phyloP scores from a whole-genome alignment of 371 early-diverging fungal genomes.

The Fennellomyces sp. region DNA sequence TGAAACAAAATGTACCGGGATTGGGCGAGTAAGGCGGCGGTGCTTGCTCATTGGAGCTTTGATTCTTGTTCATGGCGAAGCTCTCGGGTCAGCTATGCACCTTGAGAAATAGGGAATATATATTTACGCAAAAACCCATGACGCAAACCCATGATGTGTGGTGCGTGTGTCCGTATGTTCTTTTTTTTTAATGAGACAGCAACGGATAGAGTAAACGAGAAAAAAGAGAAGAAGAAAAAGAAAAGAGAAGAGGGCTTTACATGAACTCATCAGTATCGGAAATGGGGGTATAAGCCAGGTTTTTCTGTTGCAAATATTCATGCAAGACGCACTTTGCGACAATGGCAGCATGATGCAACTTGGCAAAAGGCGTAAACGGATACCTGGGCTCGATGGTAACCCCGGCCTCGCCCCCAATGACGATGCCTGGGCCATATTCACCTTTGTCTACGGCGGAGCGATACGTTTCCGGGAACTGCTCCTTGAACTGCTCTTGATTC shows the following conservation, averaged over 20 bases:
- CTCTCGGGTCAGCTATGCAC: too few species aligned
- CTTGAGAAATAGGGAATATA: too few species aligned
- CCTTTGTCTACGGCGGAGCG: slow-evolving; percentile 28
- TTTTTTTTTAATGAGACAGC: background rate
- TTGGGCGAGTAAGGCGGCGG: too few species aligned
- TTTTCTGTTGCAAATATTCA: slow-evolving; percentile 25
- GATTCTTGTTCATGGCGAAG: too few species aligned
- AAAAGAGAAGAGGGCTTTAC: slow-evolving; percentile 9
- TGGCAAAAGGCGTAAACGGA: slow-evolving; percentile 32
- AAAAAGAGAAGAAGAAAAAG: background rate
- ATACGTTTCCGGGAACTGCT: slow-evolving; percentile 28
- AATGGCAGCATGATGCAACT: slow-evolving; percentile 45
- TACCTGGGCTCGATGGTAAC: slow-evolving; percentile 29
- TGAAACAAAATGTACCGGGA: too few species aligned
- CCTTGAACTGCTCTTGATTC: slow-evolving; percentile 15
- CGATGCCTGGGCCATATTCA: slow-evolving; percentile 31
- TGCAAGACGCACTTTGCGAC: slow-evolving; percentile 33
- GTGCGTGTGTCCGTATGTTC: too few species aligned
- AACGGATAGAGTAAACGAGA: background rate
- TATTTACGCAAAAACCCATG: too few species aligned
- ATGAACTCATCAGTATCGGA: slow-evolving; percentile 31
- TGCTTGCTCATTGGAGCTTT: too few species aligned
- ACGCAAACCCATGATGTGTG: too few species aligned
- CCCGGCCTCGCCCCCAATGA: slow-evolving; percentile 46
- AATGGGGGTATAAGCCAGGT: slow-evolving; percentile 25